These are phyloP conservation scores for Paramecium sexaurelia DNA, from an alignment of 73 alveolate genomes.

Conservation along the genomic window DNA sequence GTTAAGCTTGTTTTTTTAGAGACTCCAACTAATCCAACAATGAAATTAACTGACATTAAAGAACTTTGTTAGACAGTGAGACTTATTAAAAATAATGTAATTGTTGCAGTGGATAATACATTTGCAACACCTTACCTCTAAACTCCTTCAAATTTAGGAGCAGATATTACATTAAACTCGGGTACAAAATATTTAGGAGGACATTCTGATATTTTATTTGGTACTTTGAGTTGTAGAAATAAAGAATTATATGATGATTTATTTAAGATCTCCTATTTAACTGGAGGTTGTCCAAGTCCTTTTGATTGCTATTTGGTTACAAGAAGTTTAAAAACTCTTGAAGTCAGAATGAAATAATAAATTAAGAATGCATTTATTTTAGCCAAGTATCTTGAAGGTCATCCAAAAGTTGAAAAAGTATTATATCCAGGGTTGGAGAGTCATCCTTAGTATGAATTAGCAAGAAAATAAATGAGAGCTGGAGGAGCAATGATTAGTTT, in stretches of 20 bases:
- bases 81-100: constrained; percentile 64
- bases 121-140: constrained; percentile 86
- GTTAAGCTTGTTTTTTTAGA: constrained; percentile 94
- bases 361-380: constrained; percentile 91
- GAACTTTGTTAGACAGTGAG: constrained; percentile 77
- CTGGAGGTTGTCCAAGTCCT: constrained; percentile 90
- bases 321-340: constrained; percentile 94
- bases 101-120: constrained; percentile 93
- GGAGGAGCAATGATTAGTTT: constrained; percentile 91
- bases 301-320: constrained; percentile 92
- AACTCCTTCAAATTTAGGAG: constrained; percentile 94
- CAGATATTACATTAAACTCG: constrained; percentile 83
- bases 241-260: constrained; percentile 85
- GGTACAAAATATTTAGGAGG: constrained; percentile 97
- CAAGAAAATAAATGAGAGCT: constrained; percentile 90
- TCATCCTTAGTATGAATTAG: constrained; percentile 91
- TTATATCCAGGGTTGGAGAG: constrained; percentile 96
- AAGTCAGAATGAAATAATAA: constrained; percentile 86
- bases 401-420: constrained; percentile 91
- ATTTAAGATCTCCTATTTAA: constrained; percentile 72
- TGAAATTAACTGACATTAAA: constrained; percentile 68
- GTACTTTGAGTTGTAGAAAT: constrained; percentile 81
- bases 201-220: constrained; percentile 96
- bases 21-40: constrained; percentile 96
- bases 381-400: constrained; percentile 93